These are phyloP conservation scores for Saccharomycopsis sp. DNA, from an alignment of 805 yeast genomes.

Conservation along the genomic window DNA sequence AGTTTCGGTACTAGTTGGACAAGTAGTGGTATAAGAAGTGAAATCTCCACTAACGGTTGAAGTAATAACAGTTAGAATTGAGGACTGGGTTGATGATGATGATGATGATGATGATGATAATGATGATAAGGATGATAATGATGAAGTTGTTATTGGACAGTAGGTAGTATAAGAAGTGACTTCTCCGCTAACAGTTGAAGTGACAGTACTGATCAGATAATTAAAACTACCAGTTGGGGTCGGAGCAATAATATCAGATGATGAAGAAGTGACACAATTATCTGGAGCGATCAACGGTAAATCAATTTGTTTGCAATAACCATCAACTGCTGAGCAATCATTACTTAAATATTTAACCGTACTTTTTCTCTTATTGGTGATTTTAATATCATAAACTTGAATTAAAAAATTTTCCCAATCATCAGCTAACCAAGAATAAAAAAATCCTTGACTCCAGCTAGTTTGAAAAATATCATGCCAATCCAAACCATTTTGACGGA, in stretches of 20 bases:
- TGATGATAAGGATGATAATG: neutral
- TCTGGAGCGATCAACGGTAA: constrained; percentile 7
- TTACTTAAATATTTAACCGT: neutral
- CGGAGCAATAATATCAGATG: neutral
- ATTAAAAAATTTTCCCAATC: constrained; percentile 3
- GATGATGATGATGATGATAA: neutral
- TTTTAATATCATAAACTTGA: constrained; percentile 5
- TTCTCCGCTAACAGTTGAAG: constrained; percentile 4
- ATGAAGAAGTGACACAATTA: neutral
- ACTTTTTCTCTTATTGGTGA: neutral
- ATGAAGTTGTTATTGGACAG: constrained; percentile 4
- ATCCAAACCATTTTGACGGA: constrained; percentile 1
- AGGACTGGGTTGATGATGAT: neutral
- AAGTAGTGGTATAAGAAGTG: constrained; percentile 12
- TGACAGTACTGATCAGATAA: constrained; percentile 1
- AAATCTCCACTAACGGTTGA: constrained; percentile 4
- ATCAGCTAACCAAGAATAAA: constrained; percentile 4
- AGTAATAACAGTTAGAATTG: neutral
- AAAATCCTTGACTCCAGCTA: constrained; percentile 10
- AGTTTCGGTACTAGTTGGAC: too few species aligned
- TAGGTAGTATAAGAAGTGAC: constrained; percentile 10
- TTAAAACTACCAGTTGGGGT: neutral
- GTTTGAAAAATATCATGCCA: constrained; percentile 6
- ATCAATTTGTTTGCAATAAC: neutral
- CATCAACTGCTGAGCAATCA: neutral